Conservation (phyloP, 75 land plant species). For the Pinus tabuliformis region DNA sequence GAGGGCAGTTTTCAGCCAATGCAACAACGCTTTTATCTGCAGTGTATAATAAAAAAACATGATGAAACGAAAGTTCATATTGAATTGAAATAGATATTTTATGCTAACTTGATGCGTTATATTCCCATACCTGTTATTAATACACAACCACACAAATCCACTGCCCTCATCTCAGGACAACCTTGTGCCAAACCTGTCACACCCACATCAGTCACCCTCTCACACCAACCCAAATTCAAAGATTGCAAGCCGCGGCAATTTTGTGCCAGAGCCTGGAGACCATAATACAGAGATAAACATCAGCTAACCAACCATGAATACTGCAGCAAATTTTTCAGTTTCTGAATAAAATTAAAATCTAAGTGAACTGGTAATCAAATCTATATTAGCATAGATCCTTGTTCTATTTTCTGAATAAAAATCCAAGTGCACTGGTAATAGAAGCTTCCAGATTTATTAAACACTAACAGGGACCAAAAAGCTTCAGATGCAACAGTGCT, state of each 20-base stretch:
- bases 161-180: slow-evolving; percentile 81
- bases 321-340: background rate
- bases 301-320: background rate
- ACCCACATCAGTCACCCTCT: slow-evolving; percentile 71
- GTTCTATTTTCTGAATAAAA: background rate
- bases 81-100: background rate
- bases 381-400: background rate
- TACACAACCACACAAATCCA: slow-evolving; percentile 91
- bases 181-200: slow-evolving; percentile 81
- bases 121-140: slow-evolving; percentile 75
- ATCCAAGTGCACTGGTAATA: background rate
- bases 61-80: background rate
- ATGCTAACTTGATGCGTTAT: background rate
- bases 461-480: no score
- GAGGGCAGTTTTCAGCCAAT: slow-evolving; percentile 78
- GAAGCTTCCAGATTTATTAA: background rate
- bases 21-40: slow-evolving; percentile 95
- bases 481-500: no score
- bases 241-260: slow-evolving; percentile 68
- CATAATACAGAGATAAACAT: background rate
- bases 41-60: background rate
- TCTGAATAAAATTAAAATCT: background rate
- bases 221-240: slow-evolving; percentile 97
- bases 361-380: background rate
- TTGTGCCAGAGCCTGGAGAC: slow-evolving; percentile 76